phyloP scores from a whole-genome alignment of 208 protist species.

The Trichomonas tenax region DNA sequence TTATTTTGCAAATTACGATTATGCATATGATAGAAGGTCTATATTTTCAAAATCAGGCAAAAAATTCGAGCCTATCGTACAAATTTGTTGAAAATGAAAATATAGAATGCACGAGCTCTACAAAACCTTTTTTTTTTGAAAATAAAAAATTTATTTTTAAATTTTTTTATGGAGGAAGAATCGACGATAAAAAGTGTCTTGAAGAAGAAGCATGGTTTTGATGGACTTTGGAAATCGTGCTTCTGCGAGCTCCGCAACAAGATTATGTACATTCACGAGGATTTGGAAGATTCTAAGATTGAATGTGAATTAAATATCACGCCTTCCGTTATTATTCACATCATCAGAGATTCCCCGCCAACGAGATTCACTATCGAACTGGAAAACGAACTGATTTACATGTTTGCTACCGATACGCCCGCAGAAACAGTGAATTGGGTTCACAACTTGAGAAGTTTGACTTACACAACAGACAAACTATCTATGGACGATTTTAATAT shows the following conservation, averaged over 20 bases:
- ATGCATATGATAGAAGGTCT: too few relatives aligned
- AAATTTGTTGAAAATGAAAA: too few relatives aligned
- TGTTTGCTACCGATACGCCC: not conserved
- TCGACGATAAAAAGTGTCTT: not conserved
- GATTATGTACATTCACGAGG: not conserved
- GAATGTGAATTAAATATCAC: not conserved
- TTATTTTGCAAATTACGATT: too few relatives aligned
- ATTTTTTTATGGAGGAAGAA: too few relatives aligned
- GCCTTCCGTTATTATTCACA: not conserved
- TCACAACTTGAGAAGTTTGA: not conserved
- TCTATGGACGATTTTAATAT: not conserved
- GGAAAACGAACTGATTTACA: not conserved
- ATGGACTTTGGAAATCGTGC: not conserved
- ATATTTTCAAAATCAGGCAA: too few relatives aligned
- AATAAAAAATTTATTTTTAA: too few relatives aligned
- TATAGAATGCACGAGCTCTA: too few relatives aligned
- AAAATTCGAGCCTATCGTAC: too few relatives aligned
- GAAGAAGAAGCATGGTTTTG: not conserved
- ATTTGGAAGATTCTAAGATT: not conserved
- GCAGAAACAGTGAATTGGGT: not conserved
- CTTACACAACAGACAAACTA: not conserved
- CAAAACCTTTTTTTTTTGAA: too few relatives aligned
- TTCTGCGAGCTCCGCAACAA: not conserved
- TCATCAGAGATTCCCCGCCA: not conserved
- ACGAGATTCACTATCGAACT: not conserved